phyloP scores from a whole-genome alignment of 148 eudicot species.

The Rhododendron simsii region DNA sequence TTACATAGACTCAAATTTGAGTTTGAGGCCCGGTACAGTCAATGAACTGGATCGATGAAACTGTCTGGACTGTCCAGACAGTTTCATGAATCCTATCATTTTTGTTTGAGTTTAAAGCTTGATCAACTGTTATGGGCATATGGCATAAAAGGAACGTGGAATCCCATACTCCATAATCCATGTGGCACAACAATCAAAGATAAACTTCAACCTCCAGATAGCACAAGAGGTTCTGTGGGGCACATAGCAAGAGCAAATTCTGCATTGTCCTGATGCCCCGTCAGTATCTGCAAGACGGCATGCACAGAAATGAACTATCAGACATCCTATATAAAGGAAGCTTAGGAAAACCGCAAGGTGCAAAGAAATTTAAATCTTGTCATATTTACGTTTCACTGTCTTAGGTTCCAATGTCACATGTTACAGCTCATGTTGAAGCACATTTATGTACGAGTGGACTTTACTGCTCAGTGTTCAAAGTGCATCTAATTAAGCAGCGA shows the following conservation, averaged over 20 bases:
- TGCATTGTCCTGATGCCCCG: conserved; percentile 85
- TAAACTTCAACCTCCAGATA: conserved; percentile 67
- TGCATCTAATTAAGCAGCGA: not conserved
- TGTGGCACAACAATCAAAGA: not conserved
- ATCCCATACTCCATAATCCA: not conserved
- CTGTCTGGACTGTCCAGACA: too few species aligned
- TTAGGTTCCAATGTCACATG: conserved; percentile 1
- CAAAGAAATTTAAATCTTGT: not conserved
- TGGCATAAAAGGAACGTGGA: not conserved
- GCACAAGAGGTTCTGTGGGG: conserved; percentile 81
- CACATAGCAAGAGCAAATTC: conserved; percentile 91
- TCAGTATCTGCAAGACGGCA: conserved; percentile 53
- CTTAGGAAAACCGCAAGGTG: not conserved
- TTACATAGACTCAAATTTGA: not conserved
- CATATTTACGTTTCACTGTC: not conserved
- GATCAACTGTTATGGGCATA: not conserved
- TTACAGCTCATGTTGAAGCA: not conserved
- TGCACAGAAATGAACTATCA: not conserved
- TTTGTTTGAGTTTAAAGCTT: not conserved
- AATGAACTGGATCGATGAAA: too few species aligned
- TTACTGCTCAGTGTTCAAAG: not conserved
- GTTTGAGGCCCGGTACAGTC: not conserved
- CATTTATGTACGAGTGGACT: not conserved
- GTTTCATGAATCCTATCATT: too few species aligned
- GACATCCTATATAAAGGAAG: not conserved